phyloP scores from a whole-genome alignment of 2,329 filamentous ascomycete genomes.

The Macroventuria anomochaeta region DNA sequence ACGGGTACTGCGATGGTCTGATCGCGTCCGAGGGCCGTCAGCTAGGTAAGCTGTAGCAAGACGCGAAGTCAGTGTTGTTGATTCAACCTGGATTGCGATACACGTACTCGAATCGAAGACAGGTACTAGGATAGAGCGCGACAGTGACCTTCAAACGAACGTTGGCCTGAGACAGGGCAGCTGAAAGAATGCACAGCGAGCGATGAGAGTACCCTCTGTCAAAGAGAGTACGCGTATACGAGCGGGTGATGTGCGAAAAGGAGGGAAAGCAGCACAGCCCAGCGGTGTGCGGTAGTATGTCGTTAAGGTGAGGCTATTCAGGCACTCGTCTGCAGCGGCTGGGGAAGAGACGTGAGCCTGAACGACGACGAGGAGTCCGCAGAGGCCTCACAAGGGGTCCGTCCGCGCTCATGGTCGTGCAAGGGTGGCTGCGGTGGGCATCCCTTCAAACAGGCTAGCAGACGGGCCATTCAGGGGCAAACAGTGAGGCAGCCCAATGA shows the following conservation, averaged over 20 bases:
- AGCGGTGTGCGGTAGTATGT: slow-evolving; percentile 39
- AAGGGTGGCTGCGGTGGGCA: slow-evolving; percentile 34
- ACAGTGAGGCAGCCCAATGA: slow-evolving; percentile 28
- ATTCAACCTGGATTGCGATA: slow-evolving; percentile 18
- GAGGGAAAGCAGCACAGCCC: slow-evolving; percentile 48
- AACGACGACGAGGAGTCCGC: slow-evolving; percentile 31
- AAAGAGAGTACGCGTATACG: slow-evolving; percentile 38
- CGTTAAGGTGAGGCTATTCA: slow-evolving; percentile 39
- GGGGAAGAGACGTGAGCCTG: slow-evolving; percentile 35
- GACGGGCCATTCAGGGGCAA: slow-evolving; percentile 34
- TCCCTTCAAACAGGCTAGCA: slow-evolving; percentile 28
- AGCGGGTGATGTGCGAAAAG: slow-evolving; percentile 30
- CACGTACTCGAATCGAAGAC: slow-evolving; percentile 33
- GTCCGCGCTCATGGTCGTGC: slow-evolving; percentile 29
- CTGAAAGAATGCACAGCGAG: slow-evolving; percentile 25
- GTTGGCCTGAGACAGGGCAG: slow-evolving; percentile 23
- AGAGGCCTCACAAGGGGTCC: slow-evolving; percentile 29
- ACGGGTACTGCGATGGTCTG: slow-evolving; percentile 9
- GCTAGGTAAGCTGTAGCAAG: slow-evolving; percentile 20
- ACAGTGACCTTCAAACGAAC: slow-evolving; percentile 19
- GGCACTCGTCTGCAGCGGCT: slow-evolving; percentile 37
- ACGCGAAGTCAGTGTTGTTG: slow-evolving; percentile 28
- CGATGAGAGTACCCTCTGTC: slow-evolving; percentile 42
- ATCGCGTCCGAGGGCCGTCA: slow-evolving; percentile 12
- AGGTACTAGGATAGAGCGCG: slow-evolving; percentile 22